These are phyloP conservation scores for Agaricus subrufescens DNA, from an alignment of 768 basidiomycete species.

Conservation along the genomic window DNA sequence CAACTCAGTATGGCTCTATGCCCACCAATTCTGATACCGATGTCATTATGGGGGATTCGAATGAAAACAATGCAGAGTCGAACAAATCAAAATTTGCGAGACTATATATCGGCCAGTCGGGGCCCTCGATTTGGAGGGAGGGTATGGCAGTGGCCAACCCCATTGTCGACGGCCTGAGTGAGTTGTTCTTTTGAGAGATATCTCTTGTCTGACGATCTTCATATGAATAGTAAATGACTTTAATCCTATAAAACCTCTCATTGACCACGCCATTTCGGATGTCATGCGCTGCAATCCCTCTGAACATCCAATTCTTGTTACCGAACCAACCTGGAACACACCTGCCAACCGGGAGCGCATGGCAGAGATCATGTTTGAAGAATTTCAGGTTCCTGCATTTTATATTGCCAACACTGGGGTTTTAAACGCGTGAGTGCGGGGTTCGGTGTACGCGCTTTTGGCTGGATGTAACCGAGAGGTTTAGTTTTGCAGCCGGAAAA, in stretches of 20 bases:
- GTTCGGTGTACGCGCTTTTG: background rate
- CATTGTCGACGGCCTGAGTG: slow-evolving; percentile 80
- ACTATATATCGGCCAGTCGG: slow-evolving; percentile 81
- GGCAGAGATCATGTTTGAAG: slow-evolving; percentile 97
- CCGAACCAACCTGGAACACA: slow-evolving; percentile 97
- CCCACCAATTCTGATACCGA: slow-evolving; percentile 41
- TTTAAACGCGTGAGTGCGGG: slow-evolving; percentile 71
- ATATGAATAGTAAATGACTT: slow-evolving; percentile 64
- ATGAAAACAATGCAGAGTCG: slow-evolving; percentile 30
- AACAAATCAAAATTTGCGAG: slow-evolving; percentile 44
- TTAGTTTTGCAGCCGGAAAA: slow-evolving; percentile 92
- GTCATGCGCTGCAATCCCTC: slow-evolving; percentile 72
- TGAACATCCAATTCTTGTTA: slow-evolving; percentile 90
- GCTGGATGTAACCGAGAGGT: background rate
- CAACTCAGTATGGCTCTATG: slow-evolving; percentile 83
- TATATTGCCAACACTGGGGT: slow-evolving; percentile 96
- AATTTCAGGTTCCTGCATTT: slow-evolving; percentile 91
- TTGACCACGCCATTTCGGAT: slow-evolving; percentile 71
- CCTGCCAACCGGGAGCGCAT: slow-evolving; percentile 88
- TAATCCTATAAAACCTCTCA: slow-evolving; percentile 61
- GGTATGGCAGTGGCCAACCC: slow-evolving; percentile 87
- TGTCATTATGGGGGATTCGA: slow-evolving; percentile 46
- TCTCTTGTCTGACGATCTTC: background rate
- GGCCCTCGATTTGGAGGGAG: slow-evolving; percentile 87
- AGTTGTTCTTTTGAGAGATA: slow-evolving; percentile 19